These are phyloP conservation scores for Epithele typhae DNA, from an alignment of 768 basidiomycete species.

Conservation along the genomic window DNA sequence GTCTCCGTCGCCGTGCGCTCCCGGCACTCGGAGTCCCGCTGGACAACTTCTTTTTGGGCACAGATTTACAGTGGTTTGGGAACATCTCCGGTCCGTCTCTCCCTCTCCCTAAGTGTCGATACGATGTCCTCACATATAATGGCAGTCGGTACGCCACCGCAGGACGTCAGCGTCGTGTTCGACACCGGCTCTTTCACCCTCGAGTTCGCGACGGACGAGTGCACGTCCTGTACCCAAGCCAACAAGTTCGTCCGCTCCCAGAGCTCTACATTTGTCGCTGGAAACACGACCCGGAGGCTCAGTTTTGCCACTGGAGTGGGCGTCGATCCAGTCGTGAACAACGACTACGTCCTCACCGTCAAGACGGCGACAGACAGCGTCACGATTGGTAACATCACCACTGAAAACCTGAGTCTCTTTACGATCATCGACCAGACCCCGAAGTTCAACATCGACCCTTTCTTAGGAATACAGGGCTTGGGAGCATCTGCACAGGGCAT, in stretches of 20 bases:
- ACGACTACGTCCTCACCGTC: slow-evolving; percentile 45
- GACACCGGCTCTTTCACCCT: slow-evolving; percentile 50
- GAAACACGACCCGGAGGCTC: slow-evolving; percentile 37
- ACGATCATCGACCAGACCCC: slow-evolving; percentile 52
- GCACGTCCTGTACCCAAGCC: slow-evolving; percentile 38
- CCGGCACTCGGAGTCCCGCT: slow-evolving; percentile 40
- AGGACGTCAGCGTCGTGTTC: slow-evolving; percentile 45
- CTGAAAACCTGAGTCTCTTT: slow-evolving; percentile 36
- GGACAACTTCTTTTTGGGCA: slow-evolving; percentile 50
- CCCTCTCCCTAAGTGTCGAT: too few relatives aligned
- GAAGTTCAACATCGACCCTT: slow-evolving; percentile 49
- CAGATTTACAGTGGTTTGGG: slow-evolving; percentile 60
- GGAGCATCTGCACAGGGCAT: slow-evolving; percentile 44
- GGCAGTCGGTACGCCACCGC: slow-evolving; percentile 51
- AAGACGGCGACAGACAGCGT: slow-evolving; percentile 46
- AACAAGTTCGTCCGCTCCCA: slow-evolving; percentile 42
- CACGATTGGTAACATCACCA: slow-evolving; percentile 40
- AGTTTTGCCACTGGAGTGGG: slow-evolving; percentile 51
- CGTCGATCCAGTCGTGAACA: slow-evolving; percentile 46
- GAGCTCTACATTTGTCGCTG: slow-evolving; percentile 49
- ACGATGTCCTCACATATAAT: too few relatives aligned
- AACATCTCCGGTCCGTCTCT: slow-evolving; percentile 40
- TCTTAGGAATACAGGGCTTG: slow-evolving; percentile 56
- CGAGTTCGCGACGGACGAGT: slow-evolving; percentile 49
- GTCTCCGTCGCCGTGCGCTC: slow-evolving; percentile 15